Conservation (phyloP, 1,139 yeast species). For the Kodamaea anthophila region DNA sequence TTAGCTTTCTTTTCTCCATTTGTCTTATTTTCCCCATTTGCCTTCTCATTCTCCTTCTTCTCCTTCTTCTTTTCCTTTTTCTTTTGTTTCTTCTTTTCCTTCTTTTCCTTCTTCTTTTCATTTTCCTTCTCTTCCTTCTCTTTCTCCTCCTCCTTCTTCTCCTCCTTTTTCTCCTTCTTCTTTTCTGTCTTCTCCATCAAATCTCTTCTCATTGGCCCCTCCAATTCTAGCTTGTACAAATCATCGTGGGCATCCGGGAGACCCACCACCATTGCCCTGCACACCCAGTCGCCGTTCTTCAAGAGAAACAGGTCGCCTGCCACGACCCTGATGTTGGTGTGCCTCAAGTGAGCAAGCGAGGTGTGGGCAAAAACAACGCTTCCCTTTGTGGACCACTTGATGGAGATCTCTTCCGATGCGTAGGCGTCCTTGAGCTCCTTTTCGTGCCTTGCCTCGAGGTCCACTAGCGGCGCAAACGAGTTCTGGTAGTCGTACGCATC, state of each 20-base stretch:
- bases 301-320: slow-evolving; percentile 80
- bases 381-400: slow-evolving; percentile 69
- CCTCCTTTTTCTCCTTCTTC: not conserved
- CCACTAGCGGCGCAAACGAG: slow-evolving; percentile 77
- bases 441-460: slow-evolving; percentile 78
- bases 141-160: not conserved
- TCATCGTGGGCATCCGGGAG: slow-evolving; percentile 64
- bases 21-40: too few species aligned
- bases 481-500: slow-evolving; percentile 87
- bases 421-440: slow-evolving; percentile 70
- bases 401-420: slow-evolving; percentile 66
- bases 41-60: not conserved
- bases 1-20: too few species aligned
- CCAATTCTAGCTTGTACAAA: slow-evolving; percentile 1
- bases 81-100: not conserved
- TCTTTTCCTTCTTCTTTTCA: not conserved
- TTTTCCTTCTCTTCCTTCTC: not conserved
- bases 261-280: slow-evolving; percentile 64
- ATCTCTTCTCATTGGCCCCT: slow-evolving; percentile 19
- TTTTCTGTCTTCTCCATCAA: not conserved
- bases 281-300: slow-evolving; percentile 63
- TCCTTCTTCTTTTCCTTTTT: not conserved
- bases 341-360: slow-evolving; percentile 59
- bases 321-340: slow-evolving; percentile 64
- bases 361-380: slow-evolving; percentile 56